Evolutionary conservation across 768 basidiomycete genomes (phyloP), one percentile per base, ranked within the genome.

Genomic region (Pilatotrama ljubarskyi): DNA sequence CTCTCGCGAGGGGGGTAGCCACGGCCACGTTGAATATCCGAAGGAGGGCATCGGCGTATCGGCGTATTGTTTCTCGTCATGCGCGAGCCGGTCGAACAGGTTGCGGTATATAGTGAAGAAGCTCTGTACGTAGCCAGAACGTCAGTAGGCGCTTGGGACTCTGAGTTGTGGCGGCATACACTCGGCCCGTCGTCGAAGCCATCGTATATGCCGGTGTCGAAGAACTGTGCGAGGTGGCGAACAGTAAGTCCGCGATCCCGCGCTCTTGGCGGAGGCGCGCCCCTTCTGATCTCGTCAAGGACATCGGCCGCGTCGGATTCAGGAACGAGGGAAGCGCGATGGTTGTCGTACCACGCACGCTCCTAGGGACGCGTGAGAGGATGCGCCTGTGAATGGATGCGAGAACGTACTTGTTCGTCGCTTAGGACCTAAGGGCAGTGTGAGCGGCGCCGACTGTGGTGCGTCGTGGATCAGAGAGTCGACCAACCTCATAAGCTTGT

Each of bases 271-370:
- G 83, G 81, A 40, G 80, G 79, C 7, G 75, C 74, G 15, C 95
- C 95, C 58, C 76, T 82, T 51, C 85, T 83, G 55, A 98, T 88
- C 67, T 94, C 90, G 62, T 97, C 88, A 66, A 93, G 91, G 15
- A 96, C 87, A 2, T 81, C 83, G 43, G 89, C 86, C 43, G 90
- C 91, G 71, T 95, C 95, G 41, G 92, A 84, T 67, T 91, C 90
- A 2, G 90, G 90, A 17, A 80, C 77, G 7, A 94, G 80, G 24
- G 90, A 89, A 26, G 89, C 86, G 58, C 88, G 86, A 72, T 98
- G 96, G 5, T 86, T 86, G 74, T 99, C 97, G 73, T 99, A 99
- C 92, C 95, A 99, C 43, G 97, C 95, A 66, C 97, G 81, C 80
- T 98, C 96, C 91, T 96, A 84, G 78, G 66, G 52, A 18, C 18